These are phyloP conservation scores for Cladophialophora chaetospira DNA, from an alignment of 2,329 filamentous ascomycete species.

Conservation along the genomic window DNA sequence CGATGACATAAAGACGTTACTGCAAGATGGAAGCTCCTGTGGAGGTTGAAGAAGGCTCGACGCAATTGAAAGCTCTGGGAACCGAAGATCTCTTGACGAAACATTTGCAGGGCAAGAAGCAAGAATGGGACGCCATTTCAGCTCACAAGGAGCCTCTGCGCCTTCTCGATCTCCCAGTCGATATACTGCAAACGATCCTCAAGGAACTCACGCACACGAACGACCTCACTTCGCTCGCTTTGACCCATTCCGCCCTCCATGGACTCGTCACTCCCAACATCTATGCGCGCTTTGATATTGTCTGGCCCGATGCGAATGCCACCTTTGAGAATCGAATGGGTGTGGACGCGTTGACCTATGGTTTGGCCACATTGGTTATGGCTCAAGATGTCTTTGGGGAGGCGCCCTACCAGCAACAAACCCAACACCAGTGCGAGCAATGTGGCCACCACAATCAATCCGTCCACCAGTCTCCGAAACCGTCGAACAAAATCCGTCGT, in stretches of 20 bases:
- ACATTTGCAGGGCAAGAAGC: slow-evolving; percentile 31
- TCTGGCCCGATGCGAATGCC: slow-evolving; percentile 75
- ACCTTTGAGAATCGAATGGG: slow-evolving; percentile 67
- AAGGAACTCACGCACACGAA: slow-evolving; percentile 82
- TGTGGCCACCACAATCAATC: slow-evolving; percentile 40
- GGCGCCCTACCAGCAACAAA: slow-evolving; percentile 43
- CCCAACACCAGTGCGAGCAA: slow-evolving; percentile 22
- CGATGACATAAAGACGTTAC: neutral
- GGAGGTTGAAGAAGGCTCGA: slow-evolving; percentile 15
- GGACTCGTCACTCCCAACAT: slow-evolving; percentile 74
- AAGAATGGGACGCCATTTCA: slow-evolving; percentile 30
- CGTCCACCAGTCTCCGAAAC: slow-evolving; percentile 28
- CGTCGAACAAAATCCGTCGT: slow-evolving; percentile 45
- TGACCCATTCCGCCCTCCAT: slow-evolving; percentile 77
- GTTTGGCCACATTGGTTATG: slow-evolving; percentile 76
- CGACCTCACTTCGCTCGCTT: slow-evolving; percentile 74
- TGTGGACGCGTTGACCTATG: slow-evolving; percentile 81
- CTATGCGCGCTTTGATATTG: slow-evolving; percentile 83
- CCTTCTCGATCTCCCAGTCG: slow-evolving; percentile 74
- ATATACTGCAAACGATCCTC: slow-evolving; percentile 75
- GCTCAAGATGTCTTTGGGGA: slow-evolving; percentile 64
- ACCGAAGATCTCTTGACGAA: slow-evolving; percentile 25
- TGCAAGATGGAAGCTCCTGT: slow-evolving; percentile 19
- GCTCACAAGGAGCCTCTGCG: slow-evolving; percentile 60
- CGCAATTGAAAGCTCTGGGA: slow-evolving; percentile 7